Conservation (phyloP, 768 basidiomycete species). For the Cyclocybe cylindracea region DNA sequence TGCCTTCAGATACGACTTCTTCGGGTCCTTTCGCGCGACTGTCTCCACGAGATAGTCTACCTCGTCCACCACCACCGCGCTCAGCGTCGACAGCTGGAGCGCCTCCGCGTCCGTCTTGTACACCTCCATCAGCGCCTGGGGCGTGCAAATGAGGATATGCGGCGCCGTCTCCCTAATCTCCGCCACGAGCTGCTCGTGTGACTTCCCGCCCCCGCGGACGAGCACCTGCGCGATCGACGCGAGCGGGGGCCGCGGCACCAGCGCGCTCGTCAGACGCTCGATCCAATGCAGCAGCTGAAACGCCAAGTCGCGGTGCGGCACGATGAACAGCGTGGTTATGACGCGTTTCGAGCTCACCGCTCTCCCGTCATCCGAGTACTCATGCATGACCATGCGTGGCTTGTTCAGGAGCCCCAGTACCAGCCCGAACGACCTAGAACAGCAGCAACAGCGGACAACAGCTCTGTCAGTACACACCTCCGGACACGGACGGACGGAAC, state of each 20-base stretch:
- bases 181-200: conserved; percentile 40
- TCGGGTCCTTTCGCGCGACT: conserved; percentile 41
- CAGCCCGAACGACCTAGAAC: conserved; percentile 67
- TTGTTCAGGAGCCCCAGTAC: conserved; percentile 67
- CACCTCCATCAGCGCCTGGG: conserved; percentile 65
- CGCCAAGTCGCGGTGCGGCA: conserved; percentile 75
- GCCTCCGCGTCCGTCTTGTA: conserved; percentile 42
- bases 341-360: conserved; percentile 21
- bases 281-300: conserved; percentile 71
- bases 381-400: conserved; percentile 31
- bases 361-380: conserved; percentile 6
- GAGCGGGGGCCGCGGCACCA: conserved; percentile 32
- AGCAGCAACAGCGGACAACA: neutral
- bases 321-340: conserved; percentile 61
- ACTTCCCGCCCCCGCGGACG: conserved; percentile 50
- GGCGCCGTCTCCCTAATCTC: conserved; percentile 47
- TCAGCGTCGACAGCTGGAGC: conserved; percentile 47
- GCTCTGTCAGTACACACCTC: neutral
- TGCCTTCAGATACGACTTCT: conserved; percentile 36
- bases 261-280: conserved; percentile 43
- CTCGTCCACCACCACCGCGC: conserved; percentile 72
- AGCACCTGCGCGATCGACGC: conserved; percentile 58
- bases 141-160: conserved; percentile 72
- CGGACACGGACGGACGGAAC: too few relatives aligned
- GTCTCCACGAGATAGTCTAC: conserved; percentile 71